phyloP scores from a whole-genome alignment of 2,329 filamentous ascomycete species.

The Plectosphaerella cucumerina region DNA sequence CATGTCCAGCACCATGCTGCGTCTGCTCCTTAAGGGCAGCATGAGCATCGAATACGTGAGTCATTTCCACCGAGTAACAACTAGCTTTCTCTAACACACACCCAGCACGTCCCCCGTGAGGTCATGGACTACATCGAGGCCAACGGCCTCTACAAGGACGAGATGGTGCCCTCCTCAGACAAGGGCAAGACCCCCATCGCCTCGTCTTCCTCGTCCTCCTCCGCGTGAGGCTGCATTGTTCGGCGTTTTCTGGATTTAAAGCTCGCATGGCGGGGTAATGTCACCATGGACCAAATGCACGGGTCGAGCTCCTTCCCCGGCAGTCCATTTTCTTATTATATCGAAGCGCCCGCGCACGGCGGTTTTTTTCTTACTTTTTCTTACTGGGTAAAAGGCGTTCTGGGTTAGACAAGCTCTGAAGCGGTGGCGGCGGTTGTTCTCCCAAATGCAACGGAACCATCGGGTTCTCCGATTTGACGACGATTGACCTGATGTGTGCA shows the following conservation, averaged over 20 bases:
- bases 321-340: no score
- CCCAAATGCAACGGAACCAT: no score
- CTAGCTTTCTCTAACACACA: conserved; percentile 74
- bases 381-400: neutral
- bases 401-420: neutral
- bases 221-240: neutral
- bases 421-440: no score
- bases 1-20: conserved; percentile 37
- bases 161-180: conserved; percentile 1
- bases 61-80: conserved; percentile 68
- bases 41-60: conserved; percentile 15
- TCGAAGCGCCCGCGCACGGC: neutral
- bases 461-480: no score
- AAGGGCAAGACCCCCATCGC: neutral
- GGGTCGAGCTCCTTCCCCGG: no score
- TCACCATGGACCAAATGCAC: neutral
- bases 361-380: neutral
- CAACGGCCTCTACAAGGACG: conserved; percentile 59
- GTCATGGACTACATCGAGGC: conserved; percentile 73
- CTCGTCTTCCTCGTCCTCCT: neutral
- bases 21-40: conserved; percentile 11
- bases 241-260: neutral
- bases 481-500: no score
- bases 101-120: conserved; percentile 68
- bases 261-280: neutral